phyloP scores from a whole-genome alignment of 345 rosid species.

The Luvunga scandens region DNA sequence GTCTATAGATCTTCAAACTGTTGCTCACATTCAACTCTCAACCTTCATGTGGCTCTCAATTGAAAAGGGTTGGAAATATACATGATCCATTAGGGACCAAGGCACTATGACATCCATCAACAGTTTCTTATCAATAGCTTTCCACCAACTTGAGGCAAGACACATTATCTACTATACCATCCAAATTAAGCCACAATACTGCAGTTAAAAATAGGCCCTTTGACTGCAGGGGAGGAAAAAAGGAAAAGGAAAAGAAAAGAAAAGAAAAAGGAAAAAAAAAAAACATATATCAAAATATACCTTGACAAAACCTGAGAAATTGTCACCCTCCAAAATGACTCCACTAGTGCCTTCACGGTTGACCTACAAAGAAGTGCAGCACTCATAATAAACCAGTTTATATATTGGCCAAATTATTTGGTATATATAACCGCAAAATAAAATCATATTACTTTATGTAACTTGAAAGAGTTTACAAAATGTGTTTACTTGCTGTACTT shows the following conservation, averaged over 20 bases:
- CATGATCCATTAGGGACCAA: too few relatives aligned
- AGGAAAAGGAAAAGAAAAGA: too few relatives aligned
- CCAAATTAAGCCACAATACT: too few relatives aligned
- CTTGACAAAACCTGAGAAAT: constrained; percentile 10
- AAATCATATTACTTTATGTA: neutral
- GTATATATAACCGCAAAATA: neutral
- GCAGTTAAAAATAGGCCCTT: neutral
- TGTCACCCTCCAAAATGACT: constrained; percentile 10
- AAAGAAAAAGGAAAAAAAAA: neutral
- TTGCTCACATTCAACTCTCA: neutral
- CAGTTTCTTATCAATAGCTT: too few relatives aligned
- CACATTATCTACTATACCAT: too few relatives aligned
- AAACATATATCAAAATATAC: constrained; percentile 7
- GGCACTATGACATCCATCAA: too few relatives aligned
- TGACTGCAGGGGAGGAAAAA: too few relatives aligned
- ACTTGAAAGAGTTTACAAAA: too few relatives aligned
- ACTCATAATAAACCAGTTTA: neutral
- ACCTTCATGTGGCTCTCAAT: neutral
- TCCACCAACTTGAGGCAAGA: too few relatives aligned
- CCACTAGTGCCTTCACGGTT: constrained; percentile 41
- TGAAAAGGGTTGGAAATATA: too few relatives aligned
- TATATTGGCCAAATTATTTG: neutral
- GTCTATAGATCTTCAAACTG: neutral
- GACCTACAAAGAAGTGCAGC: constrained; percentile 26
- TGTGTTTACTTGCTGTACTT: too few relatives aligned